phyloP scores from a whole-genome alignment of 352 stramenopile genomes.

The Globisporangium orthogonon region DNA sequence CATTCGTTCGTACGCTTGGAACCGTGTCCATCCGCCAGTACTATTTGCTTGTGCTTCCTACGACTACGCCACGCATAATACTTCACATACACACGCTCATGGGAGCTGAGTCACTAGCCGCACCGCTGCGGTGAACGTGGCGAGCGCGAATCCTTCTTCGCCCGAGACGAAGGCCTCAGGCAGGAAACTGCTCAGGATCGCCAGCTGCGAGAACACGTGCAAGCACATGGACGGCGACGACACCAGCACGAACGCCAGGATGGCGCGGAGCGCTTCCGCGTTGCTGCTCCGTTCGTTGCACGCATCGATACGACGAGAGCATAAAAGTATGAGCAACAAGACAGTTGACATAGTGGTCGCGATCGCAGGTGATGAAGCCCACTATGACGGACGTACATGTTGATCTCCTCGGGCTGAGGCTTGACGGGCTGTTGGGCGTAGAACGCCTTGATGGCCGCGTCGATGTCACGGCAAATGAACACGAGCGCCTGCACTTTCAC shows the following conservation, averaged over 20 bases:
- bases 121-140: slow-evolving; percentile 38
- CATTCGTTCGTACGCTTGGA: background rate
- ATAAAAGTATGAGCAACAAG: too few species aligned
- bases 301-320: too few species aligned
- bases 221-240: slow-evolving; percentile 32
- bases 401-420: slow-evolving; percentile 22
- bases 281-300: slow-evolving; percentile 13
- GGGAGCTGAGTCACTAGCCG: slow-evolving; percentile 27
- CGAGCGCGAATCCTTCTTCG: slow-evolving; percentile 45
- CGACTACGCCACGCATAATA: background rate
- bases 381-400: slow-evolving; percentile 20
- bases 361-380: background rate
- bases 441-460: slow-evolving; percentile 33
- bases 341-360: too few species aligned
- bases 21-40: background rate
- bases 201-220: slow-evolving; percentile 54
- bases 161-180: slow-evolving; percentile 21
- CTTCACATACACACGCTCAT: slow-evolving; percentile 8
- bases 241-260: slow-evolving; percentile 53
- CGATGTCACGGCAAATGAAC: slow-evolving; percentile 34
- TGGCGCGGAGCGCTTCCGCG: slow-evolving; percentile 33
- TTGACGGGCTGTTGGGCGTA: slow-evolving; percentile 21
- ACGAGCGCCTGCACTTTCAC: slow-evolving; percentile 44
- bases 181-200: slow-evolving; percentile 49
- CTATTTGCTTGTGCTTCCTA: background rate